Percentiles rank a stretch among this genome's conserved stretches.
phyloP scores from a whole-genome alignment of 768 basidiomycete species.

The Tulasnella sp. region DNA sequence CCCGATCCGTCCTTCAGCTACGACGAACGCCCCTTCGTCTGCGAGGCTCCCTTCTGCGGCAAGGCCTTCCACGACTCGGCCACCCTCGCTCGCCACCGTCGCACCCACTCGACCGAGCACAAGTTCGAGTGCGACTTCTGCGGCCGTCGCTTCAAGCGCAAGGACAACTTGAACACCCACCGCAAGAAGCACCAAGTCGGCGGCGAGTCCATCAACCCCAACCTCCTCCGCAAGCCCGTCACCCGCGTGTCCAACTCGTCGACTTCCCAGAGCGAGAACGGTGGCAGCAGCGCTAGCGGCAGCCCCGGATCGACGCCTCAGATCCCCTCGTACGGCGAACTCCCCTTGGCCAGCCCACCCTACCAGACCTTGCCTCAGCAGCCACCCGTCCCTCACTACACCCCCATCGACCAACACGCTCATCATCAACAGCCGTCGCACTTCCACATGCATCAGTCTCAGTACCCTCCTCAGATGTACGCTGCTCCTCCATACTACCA shows the following conservation, averaged over 20 bases:
- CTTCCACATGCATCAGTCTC: conserved; percentile 1
- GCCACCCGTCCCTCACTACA: conserved; percentile 15
- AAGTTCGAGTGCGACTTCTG: conserved; percentile 30
- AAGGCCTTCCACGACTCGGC: conserved; percentile 91
- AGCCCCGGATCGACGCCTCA: background rate
- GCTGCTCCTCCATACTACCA: background rate
- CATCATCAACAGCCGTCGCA: background rate
- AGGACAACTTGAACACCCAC: conserved; percentile 29
- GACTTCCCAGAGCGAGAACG: background rate
- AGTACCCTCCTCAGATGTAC: conserved; percentile 9
- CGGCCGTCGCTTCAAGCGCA: conserved; percentile 27
- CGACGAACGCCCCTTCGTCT: conserved; percentile 31
- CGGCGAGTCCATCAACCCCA: conserved; percentile 28
- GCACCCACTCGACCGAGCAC: conserved; percentile 53
- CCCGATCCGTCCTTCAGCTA: conserved; percentile 8
- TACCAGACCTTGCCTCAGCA: conserved; percentile 15
- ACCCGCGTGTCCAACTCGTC: conserved; percentile 4
- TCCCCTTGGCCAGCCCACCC: conserved; percentile 14
- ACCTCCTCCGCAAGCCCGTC: conserved; percentile 28
- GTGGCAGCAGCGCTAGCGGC: conserved; percentile 12
- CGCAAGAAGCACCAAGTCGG: conserved; percentile 30
- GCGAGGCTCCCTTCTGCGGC: conserved; percentile 37
- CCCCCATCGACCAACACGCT: background rate
- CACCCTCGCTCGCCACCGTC: conserved; percentile 83
- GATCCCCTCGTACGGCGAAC: conserved; percentile 13